Evolutionary conservation across 352 stramenopile species (phyloP).

Genomic region (Pythium dissimile): DNA sequence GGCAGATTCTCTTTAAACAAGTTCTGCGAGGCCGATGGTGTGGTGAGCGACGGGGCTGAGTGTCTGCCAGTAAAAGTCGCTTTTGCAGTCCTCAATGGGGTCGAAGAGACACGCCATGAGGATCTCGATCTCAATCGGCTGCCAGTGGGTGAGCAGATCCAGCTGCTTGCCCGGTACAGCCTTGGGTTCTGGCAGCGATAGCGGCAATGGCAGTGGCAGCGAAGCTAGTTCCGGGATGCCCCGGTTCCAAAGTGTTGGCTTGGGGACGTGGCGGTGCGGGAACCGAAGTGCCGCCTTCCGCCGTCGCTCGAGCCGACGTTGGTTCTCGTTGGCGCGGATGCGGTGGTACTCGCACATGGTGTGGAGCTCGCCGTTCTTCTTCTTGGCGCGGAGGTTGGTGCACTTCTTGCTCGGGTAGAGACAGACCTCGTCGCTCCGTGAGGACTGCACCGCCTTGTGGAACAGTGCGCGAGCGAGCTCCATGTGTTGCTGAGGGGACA

Average conservation of each 20-base stretch:
- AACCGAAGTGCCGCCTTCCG: conserved; percentile 35
- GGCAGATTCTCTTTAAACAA: not conserved
- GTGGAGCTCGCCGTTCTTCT: conserved; percentile 80
- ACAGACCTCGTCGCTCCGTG: conserved; percentile 41
- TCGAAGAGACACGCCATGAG: conserved; percentile 26
- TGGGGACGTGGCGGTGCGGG: conserved; percentile 5
- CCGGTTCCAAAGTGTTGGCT: conserved; percentile 23
- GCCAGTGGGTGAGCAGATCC: conserved; percentile 10
- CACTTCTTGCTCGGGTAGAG: conserved; percentile 83
- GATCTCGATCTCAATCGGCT: conserved; percentile 28
- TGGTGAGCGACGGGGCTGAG: not conserved
- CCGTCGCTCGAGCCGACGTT: conserved; percentile 75
- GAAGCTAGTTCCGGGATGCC: conserved; percentile 18
- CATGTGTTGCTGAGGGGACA: not conserved
- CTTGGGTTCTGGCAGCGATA: conserved; percentile 1
- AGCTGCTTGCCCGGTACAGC: conserved; percentile 7
- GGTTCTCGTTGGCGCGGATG: conserved; percentile 79
- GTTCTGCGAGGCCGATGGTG: not conserved
- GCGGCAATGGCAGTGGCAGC: not conserved
- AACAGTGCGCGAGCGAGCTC: not conserved
- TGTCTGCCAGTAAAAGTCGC: not conserved
- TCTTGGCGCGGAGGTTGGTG: conserved; percentile 74
- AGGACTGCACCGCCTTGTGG: not conserved
- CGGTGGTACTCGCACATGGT: conserved; percentile 85
- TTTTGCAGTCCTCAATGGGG: not conserved